Conservation (phyloP, 2,329 filamentous ascomycete genomes). For the Sclerotinia nivalis region DNA sequence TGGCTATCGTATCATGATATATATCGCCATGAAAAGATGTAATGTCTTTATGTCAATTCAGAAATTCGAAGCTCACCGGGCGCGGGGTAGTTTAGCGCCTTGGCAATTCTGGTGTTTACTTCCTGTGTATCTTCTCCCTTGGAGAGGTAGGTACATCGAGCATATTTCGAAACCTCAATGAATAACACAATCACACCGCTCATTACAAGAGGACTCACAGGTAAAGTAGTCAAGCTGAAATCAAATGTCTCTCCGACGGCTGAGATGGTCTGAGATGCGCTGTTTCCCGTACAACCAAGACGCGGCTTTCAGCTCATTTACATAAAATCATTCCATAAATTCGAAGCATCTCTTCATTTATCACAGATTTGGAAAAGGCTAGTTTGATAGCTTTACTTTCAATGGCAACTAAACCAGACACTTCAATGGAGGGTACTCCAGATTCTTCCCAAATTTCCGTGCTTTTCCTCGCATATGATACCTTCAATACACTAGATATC, state of each 20-base stretch:
- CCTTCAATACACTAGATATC: constrained; percentile 23
- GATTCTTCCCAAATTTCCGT: constrained; percentile 12
- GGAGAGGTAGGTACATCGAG: not conserved
- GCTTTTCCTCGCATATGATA: constrained; percentile 22
- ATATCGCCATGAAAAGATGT: not conserved
- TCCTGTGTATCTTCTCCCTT: not conserved
- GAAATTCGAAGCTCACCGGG: not conserved
- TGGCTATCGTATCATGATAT: not conserved
- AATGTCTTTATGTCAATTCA: not conserved
- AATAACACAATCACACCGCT: not conserved
- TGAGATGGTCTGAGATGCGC: not conserved
- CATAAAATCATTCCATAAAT: not conserved
- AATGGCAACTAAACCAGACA: not conserved
- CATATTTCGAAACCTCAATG: not conserved
- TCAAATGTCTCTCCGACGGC: not conserved
- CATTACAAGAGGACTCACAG: not conserved
- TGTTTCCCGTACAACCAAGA: not conserved
- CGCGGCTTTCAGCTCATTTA: not conserved
- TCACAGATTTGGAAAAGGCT: not conserved
- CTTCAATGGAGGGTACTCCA: constrained; percentile 6
- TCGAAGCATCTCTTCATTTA: not conserved
- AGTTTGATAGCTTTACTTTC: not conserved
- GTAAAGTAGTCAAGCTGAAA: not conserved
- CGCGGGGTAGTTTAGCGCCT: constrained; percentile 6
- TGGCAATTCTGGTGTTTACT: not conserved